A percentile compares a stretch with the other conserved stretches of the same genome.
Conservation (phyloP, 2,329 filamentous ascomycete species). For the Claviceps spartinae region DNA sequence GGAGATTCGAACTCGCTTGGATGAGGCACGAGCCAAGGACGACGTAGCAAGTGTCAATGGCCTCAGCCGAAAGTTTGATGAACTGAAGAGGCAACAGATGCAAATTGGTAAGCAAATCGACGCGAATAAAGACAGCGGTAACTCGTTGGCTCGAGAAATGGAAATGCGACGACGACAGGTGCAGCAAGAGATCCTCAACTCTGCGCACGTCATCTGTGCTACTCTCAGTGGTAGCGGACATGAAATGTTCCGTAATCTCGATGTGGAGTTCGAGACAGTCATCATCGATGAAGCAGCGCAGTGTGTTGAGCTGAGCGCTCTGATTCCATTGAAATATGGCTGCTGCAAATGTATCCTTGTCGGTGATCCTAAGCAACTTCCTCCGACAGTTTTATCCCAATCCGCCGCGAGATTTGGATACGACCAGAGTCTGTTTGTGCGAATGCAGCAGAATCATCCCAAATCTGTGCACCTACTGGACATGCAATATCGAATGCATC, state of each 20-base stretch:
- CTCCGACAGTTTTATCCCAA: conserved; percentile 88
- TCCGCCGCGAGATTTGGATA: conserved; percentile 88
- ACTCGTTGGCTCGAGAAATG: conserved; percentile 65
- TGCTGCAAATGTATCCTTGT: conserved; percentile 95
- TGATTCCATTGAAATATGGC: conserved; percentile 95
- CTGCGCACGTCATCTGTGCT: conserved; percentile 84
- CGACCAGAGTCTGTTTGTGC: conserved; percentile 94
- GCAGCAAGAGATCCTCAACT: conserved; percentile 83
- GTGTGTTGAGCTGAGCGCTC: conserved; percentile 89
- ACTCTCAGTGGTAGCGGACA: conserved; percentile 93
- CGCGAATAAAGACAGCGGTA: conserved; percentile 72
- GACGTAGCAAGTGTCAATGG: conserved; percentile 34
- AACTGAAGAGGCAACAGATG: conserved; percentile 61
- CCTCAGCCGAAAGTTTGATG: conserved; percentile 65
- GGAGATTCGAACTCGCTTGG: conserved; percentile 56
- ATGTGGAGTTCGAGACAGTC: conserved; percentile 95
- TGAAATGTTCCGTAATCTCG: conserved; percentile 89
- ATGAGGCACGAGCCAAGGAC: conserved; percentile 46
- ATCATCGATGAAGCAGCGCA: conserved; percentile 97
- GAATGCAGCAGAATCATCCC: conserved; percentile 90
- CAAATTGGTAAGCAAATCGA: conserved; percentile 72
- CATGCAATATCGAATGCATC: conserved; percentile 98
- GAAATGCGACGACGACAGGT: conserved; percentile 74
- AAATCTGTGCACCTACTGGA: conserved; percentile 87
- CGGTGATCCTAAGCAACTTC: conserved; percentile 92